Percentiles rank a stretch among this genome's conserved stretches.
Evolutionary conservation across 2,329 filamentous ascomycete species (phyloP).

Genomic region (Neonectria neomacrospora): DNA sequence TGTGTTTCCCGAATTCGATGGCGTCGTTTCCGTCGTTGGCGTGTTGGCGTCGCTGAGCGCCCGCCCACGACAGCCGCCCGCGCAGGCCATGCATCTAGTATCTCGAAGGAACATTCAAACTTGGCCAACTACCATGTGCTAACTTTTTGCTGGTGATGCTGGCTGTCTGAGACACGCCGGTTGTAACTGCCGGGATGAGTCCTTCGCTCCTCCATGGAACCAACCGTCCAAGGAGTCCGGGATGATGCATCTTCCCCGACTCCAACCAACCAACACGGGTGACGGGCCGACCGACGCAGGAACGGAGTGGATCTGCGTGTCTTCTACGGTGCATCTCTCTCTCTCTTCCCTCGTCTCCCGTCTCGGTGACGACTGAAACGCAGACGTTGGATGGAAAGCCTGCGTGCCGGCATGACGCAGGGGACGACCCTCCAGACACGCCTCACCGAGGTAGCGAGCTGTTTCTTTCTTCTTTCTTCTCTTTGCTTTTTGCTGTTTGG

Average conservation of each 20-base stretch:
- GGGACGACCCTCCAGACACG: slow-evolving; percentile 22
- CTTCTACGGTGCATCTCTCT: neutral
- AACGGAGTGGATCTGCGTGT: neutral
- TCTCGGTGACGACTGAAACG: slow-evolving; percentile 20
- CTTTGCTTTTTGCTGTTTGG: neutral
- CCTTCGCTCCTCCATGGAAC: neutral
- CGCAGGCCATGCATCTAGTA: neutral
- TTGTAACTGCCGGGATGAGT: neutral
- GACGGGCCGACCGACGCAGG: neutral
- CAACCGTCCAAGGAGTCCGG: neutral
- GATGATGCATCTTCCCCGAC: neutral
- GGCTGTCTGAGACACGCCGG: neutral
- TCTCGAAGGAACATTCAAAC: neutral
- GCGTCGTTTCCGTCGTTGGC: neutral
- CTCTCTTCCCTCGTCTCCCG: neutral
- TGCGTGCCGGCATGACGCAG: slow-evolving; percentile 12
- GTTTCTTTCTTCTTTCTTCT: no score
- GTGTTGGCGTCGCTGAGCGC: neutral
- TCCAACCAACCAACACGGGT: neutral
- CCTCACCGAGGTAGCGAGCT: neutral
- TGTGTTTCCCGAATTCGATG: neutral
- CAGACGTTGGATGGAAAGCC: slow-evolving; percentile 4
- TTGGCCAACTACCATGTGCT: neutral
- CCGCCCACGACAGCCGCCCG: neutral
- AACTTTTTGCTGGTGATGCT: neutral